Evolutionary conservation across 225 moss, liverwort and hornwort species (phyloP).

Genomic region (Lunularia cruciata): DNA sequence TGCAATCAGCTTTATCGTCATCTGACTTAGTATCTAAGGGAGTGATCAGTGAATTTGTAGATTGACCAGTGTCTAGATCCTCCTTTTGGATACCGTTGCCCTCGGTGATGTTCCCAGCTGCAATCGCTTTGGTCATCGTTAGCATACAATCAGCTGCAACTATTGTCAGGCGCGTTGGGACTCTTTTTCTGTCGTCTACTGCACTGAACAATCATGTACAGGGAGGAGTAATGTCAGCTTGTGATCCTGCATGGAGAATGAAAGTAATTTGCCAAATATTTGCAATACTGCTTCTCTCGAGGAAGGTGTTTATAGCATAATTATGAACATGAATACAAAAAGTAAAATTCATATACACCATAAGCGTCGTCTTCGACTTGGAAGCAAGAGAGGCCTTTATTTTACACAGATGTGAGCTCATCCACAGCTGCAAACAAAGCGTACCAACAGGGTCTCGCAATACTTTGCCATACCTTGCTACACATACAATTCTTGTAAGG

Average conservation of each 20-base stretch:
- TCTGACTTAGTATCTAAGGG: constrained; percentile 27
- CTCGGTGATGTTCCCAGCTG: constrained; percentile 48
- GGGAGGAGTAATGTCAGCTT: background rate
- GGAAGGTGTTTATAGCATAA: too few species aligned
- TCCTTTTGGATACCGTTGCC: constrained; percentile 32
- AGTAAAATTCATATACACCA: too few species aligned
- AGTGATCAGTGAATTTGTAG: constrained; percentile 38
- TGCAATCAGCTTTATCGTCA: background rate
- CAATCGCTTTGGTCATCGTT: constrained; percentile 67
- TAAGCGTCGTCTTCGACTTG: too few species aligned
- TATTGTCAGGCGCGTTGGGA: constrained; percentile 83
- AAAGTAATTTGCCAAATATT: too few species aligned
- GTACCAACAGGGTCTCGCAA: background rate
- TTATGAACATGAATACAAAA: too few species aligned
- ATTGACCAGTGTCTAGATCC: constrained; percentile 34
- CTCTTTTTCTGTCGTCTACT: constrained; percentile 62
- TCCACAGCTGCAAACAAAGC: background rate
- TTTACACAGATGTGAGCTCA: background rate
- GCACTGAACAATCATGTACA: constrained; percentile 49
- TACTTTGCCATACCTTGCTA: constrained; percentile 22
- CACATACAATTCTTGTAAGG: constrained; percentile 28
- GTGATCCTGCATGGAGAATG: too few species aligned
- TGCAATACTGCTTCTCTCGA: too few species aligned
- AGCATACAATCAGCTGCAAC: constrained; percentile 84
- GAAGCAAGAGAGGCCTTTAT: too few species aligned